These are phyloP conservation scores for Acanthamoeba rhysodes DNA, from an alignment of 208 protist species.

Conservation along the genomic window DNA sequence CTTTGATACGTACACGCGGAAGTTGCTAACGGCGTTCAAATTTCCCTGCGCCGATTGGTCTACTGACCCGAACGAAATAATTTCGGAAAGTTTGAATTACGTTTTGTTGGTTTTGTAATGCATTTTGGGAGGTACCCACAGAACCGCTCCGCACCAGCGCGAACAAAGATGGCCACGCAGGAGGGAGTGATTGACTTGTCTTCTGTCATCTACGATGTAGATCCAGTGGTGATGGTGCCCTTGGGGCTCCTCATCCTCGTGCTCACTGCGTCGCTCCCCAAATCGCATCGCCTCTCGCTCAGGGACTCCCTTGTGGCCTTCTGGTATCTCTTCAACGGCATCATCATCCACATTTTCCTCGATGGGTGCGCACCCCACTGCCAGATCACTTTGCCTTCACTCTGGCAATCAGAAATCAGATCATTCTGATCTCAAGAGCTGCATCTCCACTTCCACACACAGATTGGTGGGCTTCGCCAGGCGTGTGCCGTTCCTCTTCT, in stretches of 20 bases:
- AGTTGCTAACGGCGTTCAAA: too few species aligned
- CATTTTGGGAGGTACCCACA: not conserved
- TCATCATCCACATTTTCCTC: constrained; percentile 61
- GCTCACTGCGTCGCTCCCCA: constrained; percentile 6
- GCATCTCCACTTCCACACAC: not conserved
- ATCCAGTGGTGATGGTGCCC: constrained; percentile 34
- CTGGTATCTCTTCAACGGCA: constrained; percentile 56
- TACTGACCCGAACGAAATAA: too few species aligned
- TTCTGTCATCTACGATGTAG: not conserved
- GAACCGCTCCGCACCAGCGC: not conserved
- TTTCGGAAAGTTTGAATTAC: too few species aligned
- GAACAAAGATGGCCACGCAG: too few species aligned
- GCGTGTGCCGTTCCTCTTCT: constrained; percentile 10
- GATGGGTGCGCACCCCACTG: not conserved
- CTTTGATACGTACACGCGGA: too few species aligned
- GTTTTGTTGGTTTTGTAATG: not conserved
- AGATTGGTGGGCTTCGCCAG: constrained; percentile 40
- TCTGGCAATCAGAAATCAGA: not conserved
- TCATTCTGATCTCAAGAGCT: not conserved
- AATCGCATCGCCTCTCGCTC: not conserved
- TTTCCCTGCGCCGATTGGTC: not conserved
- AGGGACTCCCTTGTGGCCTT: constrained; percentile 11
- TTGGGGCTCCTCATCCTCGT: not conserved
- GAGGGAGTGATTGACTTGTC: constrained; percentile 26
- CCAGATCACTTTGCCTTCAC: too few species aligned